Evolutionary conservation across 176 grass and related monocot species (phyloP).

Genomic region (Areca catechu): DNA sequence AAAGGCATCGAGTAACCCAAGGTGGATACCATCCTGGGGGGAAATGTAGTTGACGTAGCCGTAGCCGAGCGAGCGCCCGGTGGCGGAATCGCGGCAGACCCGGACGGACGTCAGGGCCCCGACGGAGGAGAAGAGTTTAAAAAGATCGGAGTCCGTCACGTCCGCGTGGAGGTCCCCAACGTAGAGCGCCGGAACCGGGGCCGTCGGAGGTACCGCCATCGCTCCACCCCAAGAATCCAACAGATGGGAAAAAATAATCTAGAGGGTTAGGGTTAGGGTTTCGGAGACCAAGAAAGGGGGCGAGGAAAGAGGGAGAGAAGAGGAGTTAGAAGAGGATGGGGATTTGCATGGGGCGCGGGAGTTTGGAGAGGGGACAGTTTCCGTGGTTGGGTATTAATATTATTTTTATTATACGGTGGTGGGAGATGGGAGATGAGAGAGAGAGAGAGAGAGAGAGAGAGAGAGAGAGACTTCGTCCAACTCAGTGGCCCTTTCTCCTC

Average conservation of each 20-base stretch:
- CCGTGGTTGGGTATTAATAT: too few species aligned
- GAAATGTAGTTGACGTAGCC: constrained; percentile 4
- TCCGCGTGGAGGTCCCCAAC: constrained; percentile 49
- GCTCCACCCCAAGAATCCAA: neutral
- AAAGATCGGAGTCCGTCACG: constrained; percentile 35
- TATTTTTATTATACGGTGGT: too few species aligned
- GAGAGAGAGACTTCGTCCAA: too few species aligned
- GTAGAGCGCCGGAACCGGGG: constrained; percentile 38
- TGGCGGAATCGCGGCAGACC: neutral
- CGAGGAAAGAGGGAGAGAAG: neutral
- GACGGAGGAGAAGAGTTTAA: constrained; percentile 38
- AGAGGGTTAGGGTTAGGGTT: neutral
- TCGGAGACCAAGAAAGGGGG: neutral
- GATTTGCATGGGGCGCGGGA: constrained; percentile 3
- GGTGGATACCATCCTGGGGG: neutral
- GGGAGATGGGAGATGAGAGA: too few species aligned
- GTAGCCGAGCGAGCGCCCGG: neutral
- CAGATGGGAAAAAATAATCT: too few species aligned
- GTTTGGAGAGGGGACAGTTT: too few species aligned
- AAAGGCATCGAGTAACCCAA: neutral
- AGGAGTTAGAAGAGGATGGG: neutral
- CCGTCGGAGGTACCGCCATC: neutral
- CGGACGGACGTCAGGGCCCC: constrained; percentile 52
- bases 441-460: too few species aligned
- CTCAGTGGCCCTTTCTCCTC: too few species aligned